Evolutionary conservation across 73 alveolate species (phyloP), one percentile per base, ranked within the genome.

Genomic region (Tetrahymena thermophila): DNA sequence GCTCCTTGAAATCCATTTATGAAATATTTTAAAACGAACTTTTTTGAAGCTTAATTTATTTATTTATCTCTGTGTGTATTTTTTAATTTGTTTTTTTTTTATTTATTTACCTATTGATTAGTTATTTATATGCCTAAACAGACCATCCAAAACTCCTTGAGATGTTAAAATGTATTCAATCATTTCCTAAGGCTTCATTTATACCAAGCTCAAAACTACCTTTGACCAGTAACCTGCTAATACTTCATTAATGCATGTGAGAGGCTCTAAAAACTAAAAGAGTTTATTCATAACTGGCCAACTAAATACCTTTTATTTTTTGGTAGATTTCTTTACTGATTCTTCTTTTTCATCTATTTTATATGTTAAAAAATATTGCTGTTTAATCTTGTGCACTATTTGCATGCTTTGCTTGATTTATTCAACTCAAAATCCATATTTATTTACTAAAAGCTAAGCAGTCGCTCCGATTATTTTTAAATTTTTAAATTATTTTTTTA

Each of bases 201-300:
- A 31, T n/a, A 71, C 11, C 37, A 71, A 71, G 37, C 89, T 71
- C 37, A 71, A n/a, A n/a, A 71, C 89, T 31, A 71, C 89, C 37
- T 71, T 71, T 71, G 89, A 71, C 89, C 89, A 71, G 17, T 71
- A 71, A 28, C 89, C 89, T 19, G 89, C 89, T 71, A 71, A 71
- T 28, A 71, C 89, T n/a, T 71, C 89, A 71, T 71, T 71, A 7
- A 71, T 71, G 89, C 89, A 28, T 11, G 37, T 71, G 17, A 71
- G 89, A 71, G 89, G 89, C 11, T 71, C 89, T 71, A 71, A 71
- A 71, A 71, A 71, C 89, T 71, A 71, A 71, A 71, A 71, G 23
- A 71, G 89, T 34, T 71, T n/a, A n/a, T 71, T 71, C 89, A 71
- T 71, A 71, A 71, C 89, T 71, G 89, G 89, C 89, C 89, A 71